Evolutionary conservation across 1,284 basidiomycete genomes (phyloP).

Genomic region (Rhodotorula glutinis): DNA sequence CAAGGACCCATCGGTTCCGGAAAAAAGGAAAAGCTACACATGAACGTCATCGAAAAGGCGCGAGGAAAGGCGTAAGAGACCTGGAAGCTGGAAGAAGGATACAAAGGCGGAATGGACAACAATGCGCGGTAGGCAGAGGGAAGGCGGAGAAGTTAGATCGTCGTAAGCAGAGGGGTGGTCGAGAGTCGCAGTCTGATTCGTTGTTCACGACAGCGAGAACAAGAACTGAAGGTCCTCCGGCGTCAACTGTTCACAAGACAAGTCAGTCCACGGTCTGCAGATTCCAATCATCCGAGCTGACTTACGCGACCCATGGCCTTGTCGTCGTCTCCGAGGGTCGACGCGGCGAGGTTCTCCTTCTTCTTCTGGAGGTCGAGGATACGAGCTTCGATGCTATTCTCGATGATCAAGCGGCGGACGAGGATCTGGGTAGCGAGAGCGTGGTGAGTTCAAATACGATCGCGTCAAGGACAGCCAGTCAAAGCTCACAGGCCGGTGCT

Average conservation of each 20-base stretch:
- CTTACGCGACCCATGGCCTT: slow-evolving; percentile 81
- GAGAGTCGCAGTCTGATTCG: too few relatives aligned
- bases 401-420: slow-evolving; percentile 89
- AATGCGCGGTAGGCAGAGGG: too few relatives aligned
- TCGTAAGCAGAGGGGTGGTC: too few relatives aligned
- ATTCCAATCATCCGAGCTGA: too few relatives aligned
- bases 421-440: too few relatives aligned
- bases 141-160: neutral
- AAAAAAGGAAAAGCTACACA: slow-evolving; percentile 1
- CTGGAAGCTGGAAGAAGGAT: neutral
- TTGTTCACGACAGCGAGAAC: neutral
- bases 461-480: too few relatives aligned
- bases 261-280: too few relatives aligned
- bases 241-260: too few relatives aligned
- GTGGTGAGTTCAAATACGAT: too few relatives aligned
- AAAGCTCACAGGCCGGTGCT: slow-evolving; percentile 60
- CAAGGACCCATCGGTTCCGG: too few relatives aligned
- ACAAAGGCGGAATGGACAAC: neutral
- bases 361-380: slow-evolving; percentile 89
- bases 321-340: slow-evolving; percentile 48
- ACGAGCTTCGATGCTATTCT: slow-evolving; percentile 81
- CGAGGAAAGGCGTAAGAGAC: too few relatives aligned
- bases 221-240: neutral
- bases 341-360: slow-evolving; percentile 54
- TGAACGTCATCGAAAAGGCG: too few relatives aligned